Evolutionary conservation across 345 rosid genomes (phyloP).

Genomic region (Salix brachista): DNA sequence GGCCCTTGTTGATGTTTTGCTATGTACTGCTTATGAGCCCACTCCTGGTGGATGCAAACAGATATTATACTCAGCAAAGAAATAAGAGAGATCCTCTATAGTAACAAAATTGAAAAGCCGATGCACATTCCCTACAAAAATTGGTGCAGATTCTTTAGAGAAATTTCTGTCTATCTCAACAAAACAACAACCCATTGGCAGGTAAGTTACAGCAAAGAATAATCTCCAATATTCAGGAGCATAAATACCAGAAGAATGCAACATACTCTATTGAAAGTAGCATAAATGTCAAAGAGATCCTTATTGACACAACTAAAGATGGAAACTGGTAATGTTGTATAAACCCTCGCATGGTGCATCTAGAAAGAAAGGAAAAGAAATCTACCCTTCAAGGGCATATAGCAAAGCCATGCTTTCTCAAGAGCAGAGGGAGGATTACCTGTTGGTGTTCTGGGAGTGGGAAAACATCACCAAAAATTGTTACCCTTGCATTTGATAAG

Average conservation of each 20-base stretch:
- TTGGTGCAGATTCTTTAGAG: not conserved
- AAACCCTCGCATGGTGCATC: not conserved
- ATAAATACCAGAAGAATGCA: not conserved
- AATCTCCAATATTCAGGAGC: not conserved
- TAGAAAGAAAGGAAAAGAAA: not conserved
- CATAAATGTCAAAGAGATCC: constrained; percentile 2
- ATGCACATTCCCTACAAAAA: not conserved
- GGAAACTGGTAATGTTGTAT: not conserved
- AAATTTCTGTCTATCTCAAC: not conserved
- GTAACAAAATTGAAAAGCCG: not conserved
- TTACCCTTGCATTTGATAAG: constrained; percentile 95
- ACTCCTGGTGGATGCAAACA: constrained; percentile 53
- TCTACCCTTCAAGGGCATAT: not conserved
- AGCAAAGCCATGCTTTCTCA: not conserved
- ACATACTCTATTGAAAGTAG: not conserved
- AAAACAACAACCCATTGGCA: not conserved
- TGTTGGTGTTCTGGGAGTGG: constrained; percentile 86
- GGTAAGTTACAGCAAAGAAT: not conserved
- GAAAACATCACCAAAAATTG: constrained; percentile 86
- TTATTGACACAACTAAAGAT: not conserved
- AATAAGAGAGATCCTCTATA: not conserved
- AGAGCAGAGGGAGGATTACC: constrained; percentile 30
- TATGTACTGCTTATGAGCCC: constrained; percentile 91
- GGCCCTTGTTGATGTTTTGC: constrained; percentile 90
- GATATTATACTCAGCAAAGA: not conserved